phyloP scores from a whole-genome alignment of 176 grass and related monocot genomes.

The Poa pratensis region DNA sequence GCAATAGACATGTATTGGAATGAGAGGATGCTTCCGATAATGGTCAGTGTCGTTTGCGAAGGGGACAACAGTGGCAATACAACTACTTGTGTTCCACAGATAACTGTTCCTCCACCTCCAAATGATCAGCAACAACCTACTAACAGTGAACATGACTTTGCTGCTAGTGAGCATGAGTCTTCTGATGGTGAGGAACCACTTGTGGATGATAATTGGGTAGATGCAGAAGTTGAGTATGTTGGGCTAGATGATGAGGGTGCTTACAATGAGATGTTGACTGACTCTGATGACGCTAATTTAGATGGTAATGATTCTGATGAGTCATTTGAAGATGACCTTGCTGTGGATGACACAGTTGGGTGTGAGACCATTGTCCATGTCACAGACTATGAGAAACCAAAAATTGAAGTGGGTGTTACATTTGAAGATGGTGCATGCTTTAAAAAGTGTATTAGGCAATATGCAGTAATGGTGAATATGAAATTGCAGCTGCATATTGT shows the following conservation, averaged over 20 bases:
- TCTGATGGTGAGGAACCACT: neutral
- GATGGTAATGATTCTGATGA: neutral
- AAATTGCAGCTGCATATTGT: too few species aligned
- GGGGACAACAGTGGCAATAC: neutral
- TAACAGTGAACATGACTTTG: neutral
- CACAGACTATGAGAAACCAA: neutral
- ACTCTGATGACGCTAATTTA: neutral
- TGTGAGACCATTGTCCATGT: neutral
- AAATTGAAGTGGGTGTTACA: too few species aligned
- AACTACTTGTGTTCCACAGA: neutral
- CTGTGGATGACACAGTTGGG: neutral
- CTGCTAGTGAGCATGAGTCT: neutral
- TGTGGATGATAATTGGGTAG: neutral
- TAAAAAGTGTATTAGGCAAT: too few species aligned
- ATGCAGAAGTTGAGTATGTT: neutral
- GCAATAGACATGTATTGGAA: slow-evolving; percentile 26
- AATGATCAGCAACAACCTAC: neutral
- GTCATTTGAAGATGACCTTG: neutral
- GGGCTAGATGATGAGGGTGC: neutral
- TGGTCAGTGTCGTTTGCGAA: neutral
- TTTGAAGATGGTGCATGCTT: too few species aligned
- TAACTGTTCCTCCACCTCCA: neutral
- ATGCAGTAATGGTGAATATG: too few species aligned
- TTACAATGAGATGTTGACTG: neutral
- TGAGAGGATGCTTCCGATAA: neutral